These are phyloP conservation scores for Vitis hybrid DNA, from an alignment of 177 flowering plant species.

Conservation along the genomic window DNA sequence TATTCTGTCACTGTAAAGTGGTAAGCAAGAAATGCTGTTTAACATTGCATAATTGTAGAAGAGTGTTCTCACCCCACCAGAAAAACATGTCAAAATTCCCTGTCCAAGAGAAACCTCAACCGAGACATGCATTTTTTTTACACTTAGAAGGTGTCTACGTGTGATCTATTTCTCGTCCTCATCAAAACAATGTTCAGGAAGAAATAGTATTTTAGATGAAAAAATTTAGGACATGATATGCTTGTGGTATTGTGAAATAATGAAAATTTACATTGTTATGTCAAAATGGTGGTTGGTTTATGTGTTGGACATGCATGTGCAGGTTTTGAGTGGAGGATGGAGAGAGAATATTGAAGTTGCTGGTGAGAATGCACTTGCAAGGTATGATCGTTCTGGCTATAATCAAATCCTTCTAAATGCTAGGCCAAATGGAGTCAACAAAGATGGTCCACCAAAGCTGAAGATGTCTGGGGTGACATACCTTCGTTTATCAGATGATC, in stretches of 20 bases:
- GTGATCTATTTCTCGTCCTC: no score
- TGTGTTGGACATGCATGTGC: slow-evolving; percentile 8
- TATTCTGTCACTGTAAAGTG: background rate
- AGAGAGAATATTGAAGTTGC: slow-evolving; percentile 66
- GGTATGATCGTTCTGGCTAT: slow-evolving; percentile 62
- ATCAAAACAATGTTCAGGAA: no score
- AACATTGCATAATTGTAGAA: background rate
- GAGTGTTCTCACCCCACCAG: background rate
- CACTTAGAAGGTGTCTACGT: no score
- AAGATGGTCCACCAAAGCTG: slow-evolving; percentile 46
- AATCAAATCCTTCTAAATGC: slow-evolving; percentile 77
- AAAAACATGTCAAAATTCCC: no score
- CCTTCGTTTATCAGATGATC: slow-evolving; percentile 60
- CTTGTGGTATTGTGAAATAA: no score
- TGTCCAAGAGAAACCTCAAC: no score
- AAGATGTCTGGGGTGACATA: slow-evolving; percentile 68
- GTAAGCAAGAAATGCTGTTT: background rate
- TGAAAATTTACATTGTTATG: no score
- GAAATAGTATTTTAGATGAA: background rate
- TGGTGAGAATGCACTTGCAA: slow-evolving; percentile 82
- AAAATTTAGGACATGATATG: background rate
- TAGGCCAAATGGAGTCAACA: slow-evolving; percentile 77
- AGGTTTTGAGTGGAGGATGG: slow-evolving; percentile 83
- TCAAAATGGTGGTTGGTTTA: background rate
- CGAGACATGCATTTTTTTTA: no score